Conservation (phyloP, 192 early-diverging fungal genomes). For the Rhizoclosmatium sp. region DNA sequence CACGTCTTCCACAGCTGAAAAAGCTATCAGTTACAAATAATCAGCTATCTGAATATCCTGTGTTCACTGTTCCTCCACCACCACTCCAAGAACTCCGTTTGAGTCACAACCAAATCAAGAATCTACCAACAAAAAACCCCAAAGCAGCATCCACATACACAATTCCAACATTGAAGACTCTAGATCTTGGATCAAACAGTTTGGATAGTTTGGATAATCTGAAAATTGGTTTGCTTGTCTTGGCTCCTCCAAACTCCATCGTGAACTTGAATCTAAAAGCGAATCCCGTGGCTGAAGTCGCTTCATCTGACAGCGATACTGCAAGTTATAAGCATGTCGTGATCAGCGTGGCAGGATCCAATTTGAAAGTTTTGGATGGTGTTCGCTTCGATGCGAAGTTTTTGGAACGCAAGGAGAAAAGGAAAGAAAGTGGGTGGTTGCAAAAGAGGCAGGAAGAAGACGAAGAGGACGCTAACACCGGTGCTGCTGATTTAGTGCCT, state of each 20-base stretch:
- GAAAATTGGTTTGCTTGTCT: constrained; percentile 51
- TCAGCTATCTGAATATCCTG: constrained; percentile 69
- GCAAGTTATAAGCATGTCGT: constrained; percentile 51
- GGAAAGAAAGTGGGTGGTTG: constrained; percentile 56
- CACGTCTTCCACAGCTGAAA: constrained; percentile 63
- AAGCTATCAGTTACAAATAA: constrained; percentile 85
- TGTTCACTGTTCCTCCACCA: constrained; percentile 52
- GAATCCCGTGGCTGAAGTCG: constrained; percentile 40
- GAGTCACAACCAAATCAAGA: constrained; percentile 76
- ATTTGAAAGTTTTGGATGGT: constrained; percentile 75
- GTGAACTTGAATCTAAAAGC: constrained; percentile 77
- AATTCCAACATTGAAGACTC: constrained; percentile 37
- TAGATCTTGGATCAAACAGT: constrained; percentile 35
- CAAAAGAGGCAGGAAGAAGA: constrained; percentile 47
- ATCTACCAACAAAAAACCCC: constrained; percentile 39
- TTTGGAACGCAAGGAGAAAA: constrained; percentile 70
- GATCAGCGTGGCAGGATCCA: constrained; percentile 60
- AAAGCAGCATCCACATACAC: constrained; percentile 41
- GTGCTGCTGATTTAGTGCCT: not conserved
- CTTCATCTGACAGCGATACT: not conserved
- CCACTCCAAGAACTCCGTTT: constrained; percentile 77
- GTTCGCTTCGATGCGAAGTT: constrained; percentile 79
- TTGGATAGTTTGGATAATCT: constrained; percentile 72
- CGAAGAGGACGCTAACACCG: constrained; percentile 21
- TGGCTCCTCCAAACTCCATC: constrained; percentile 52